A percentile compares a stretch with the other conserved stretches of the same genome.
These are phyloP conservation scores for Hypoxylon sp. DNA, from an alignment of 2,329 filamentous ascomycete genomes.

Conservation along the genomic window DNA sequence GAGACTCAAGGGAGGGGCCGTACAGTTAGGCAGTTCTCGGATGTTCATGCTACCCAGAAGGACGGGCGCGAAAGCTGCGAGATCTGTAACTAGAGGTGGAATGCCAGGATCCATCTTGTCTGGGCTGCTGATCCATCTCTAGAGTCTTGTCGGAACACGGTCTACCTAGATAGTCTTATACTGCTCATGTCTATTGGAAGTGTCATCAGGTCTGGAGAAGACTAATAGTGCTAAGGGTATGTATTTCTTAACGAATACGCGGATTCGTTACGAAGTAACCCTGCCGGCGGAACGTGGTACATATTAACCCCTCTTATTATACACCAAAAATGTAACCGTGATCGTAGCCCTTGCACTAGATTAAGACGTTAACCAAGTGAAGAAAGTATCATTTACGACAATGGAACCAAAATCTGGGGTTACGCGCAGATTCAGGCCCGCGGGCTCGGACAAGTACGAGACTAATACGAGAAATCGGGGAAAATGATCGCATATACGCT, in stretches of 20 bases:
- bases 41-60: neutral
- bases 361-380: neutral
- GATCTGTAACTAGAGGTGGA: slow-evolving; percentile 5
- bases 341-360: neutral
- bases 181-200: neutral
- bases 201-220: neutral
- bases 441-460: neutral
- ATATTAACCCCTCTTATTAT: neutral
- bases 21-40: slow-evolving; percentile 5
- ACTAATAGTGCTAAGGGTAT: neutral
- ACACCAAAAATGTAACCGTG: neutral
- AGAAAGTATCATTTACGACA: neutral
- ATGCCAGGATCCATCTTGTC: slow-evolving; percentile 10
- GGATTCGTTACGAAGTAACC: neutral
- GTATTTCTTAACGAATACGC: neutral
- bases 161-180: neutral
- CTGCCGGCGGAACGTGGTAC: neutral
- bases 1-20: slow-evolving; percentile 7
- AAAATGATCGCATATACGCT: neutral
- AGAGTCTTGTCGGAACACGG: neutral
- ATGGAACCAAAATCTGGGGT: neutral
- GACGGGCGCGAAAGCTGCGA: neutral
- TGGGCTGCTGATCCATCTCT: neutral
- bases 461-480: neutral
- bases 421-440: neutral